Percentiles rank a stretch among this genome's conserved stretches.
Conservation (phyloP, 2,329 filamentous ascomycete species). For the Tolypocladium tundrense region DNA sequence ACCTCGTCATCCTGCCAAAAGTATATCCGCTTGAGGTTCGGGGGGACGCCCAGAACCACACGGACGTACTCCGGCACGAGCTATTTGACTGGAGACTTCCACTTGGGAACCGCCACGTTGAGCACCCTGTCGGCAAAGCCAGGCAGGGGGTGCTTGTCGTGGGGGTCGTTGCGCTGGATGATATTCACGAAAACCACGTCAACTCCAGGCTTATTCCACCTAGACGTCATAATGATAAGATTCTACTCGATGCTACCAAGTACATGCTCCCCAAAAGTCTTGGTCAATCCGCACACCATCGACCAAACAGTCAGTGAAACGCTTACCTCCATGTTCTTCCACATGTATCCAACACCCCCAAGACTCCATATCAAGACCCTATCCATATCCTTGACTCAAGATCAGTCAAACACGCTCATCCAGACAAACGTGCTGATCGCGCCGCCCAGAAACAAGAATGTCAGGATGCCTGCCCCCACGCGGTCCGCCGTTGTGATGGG, state of each 20-base stretch:
- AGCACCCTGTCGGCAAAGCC: slow-evolving; percentile 18
- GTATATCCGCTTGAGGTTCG: slow-evolving; percentile 17
- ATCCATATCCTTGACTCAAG: no score
- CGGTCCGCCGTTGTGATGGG: slow-evolving; percentile 33
- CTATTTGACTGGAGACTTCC: neutral
- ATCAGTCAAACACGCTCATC: slow-evolving; percentile 32
- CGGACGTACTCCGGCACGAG: neutral
- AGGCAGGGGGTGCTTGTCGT: slow-evolving; percentile 7
- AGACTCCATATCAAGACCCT: no score
- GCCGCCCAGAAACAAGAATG: slow-evolving; percentile 30
- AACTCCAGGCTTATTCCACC: no score
- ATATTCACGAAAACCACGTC: slow-evolving; percentile 14
- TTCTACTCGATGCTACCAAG: no score
- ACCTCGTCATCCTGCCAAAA: neutral
- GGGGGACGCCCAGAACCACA: slow-evolving; percentile 8
- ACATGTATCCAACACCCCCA: neutral
- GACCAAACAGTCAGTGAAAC: no score
- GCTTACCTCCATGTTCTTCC: neutral
- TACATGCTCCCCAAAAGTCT: no score
- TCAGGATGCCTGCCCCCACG: slow-evolving; percentile 39
- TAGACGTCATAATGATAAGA: no score
- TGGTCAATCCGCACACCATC: no score
- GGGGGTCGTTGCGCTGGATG: no score
- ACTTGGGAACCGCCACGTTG: slow-evolving; percentile 14
- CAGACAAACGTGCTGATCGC: slow-evolving; percentile 35